phyloP scores from a whole-genome alignment of 2,329 filamentous ascomycete genomes.

The Lasiodiplodia gonubiensis region DNA sequence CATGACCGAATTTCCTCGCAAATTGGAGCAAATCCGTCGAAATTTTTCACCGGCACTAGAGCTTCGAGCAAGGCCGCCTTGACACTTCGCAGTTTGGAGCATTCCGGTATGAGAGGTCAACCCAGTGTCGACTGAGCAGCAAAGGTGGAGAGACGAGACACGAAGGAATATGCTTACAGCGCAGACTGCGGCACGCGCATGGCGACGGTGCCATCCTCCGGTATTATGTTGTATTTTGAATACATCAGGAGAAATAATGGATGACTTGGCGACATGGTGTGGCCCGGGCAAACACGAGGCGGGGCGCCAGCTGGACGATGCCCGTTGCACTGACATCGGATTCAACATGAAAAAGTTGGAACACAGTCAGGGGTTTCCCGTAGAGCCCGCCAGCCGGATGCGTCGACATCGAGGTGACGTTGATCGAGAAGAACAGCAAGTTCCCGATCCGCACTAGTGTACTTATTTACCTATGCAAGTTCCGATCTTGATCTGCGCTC shows the following conservation, averaged over 20 bases:
- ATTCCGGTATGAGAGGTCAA: too few species aligned
- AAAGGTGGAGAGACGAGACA: not conserved
- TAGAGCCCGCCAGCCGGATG: not conserved
- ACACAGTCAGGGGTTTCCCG: not conserved
- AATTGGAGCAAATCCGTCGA: too few species aligned
- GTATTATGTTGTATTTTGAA: not conserved
- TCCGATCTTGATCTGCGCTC: slow-evolving; percentile 2
- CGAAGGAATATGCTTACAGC: not conserved
- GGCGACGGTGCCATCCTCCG: not conserved
- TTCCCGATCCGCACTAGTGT: slow-evolving; percentile 2
- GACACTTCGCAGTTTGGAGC: too few species aligned
- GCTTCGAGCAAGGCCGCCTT: too few species aligned
- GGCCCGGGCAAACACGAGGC: not conserved
- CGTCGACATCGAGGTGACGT: not conserved
- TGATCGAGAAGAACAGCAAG: not conserved
- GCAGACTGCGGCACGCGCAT: not conserved
- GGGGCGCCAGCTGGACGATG: not conserved
- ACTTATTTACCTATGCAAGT: not conserved
- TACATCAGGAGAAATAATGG: not conserved
- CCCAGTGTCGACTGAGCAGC: too few species aligned
- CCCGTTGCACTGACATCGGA: not conserved
- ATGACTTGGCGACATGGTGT: not conserved
- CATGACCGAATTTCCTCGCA: too few species aligned
- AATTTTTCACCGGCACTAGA: too few species aligned
- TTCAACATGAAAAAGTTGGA: not conserved